Percentiles rank a stretch among this genome's conserved stretches.
These are phyloP conservation scores for Pseudogymnoascus sp. DNA, from an alignment of 2,329 filamentous ascomycete genomes.

Conservation along the genomic window DNA sequence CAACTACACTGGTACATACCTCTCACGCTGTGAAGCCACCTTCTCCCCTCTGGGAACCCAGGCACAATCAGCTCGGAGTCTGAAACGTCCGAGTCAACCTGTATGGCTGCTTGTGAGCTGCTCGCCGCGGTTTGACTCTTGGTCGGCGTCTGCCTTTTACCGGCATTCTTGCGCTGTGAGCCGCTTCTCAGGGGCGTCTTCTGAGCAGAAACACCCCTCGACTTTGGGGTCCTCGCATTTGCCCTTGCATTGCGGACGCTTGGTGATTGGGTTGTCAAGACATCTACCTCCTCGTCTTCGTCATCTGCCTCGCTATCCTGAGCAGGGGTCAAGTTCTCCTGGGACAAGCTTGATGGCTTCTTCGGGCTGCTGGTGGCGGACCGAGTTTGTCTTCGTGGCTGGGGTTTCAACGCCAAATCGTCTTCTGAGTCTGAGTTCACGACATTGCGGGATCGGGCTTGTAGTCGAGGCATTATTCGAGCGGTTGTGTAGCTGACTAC, in stretches of 20 bases:
- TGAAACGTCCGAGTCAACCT: neutral
- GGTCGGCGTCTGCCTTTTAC: neutral
- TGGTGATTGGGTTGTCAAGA: neutral
- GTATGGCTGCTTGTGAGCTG: neutral
- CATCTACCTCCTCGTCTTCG: neutral
- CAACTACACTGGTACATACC: neutral
- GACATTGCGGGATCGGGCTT: neutral
- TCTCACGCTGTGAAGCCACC: constrained; percentile 11
- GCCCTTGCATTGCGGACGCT: neutral
- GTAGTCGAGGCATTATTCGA: neutral
- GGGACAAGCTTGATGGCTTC: neutral
- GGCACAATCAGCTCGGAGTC: constrained; percentile 4
- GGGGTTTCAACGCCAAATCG: neutral
- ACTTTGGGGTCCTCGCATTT: neutral
- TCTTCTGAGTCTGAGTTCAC: neutral
- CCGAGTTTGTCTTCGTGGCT: neutral
- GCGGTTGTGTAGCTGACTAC: neutral
- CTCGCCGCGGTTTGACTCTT: neutral
- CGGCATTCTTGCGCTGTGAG: neutral
- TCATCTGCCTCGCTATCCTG: neutral
- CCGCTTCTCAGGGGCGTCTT: neutral
- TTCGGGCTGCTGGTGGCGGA: neutral
- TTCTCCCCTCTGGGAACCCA: constrained; percentile 5
- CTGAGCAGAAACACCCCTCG: neutral
- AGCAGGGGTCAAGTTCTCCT: neutral